phyloP scores from a whole-genome alignment of 345 rosid genomes.

The thale cress (Arabidopsis thaliana) region DNA sequence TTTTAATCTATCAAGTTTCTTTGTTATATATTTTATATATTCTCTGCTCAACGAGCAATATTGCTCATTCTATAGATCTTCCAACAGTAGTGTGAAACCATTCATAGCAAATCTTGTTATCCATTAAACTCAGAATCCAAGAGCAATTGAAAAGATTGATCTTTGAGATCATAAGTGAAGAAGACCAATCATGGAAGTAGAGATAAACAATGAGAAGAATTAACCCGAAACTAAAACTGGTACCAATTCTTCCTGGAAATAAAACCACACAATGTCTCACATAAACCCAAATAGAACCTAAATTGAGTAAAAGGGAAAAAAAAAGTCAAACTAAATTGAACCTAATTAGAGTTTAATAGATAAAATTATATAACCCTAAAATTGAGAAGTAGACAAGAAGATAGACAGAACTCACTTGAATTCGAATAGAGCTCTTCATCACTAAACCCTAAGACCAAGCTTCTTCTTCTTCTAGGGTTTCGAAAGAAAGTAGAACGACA shows the following conservation, averaged over 20 bases:
- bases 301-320: not conserved
- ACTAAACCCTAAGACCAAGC: constrained; percentile 15
- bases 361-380: not conserved
- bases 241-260: not conserved
- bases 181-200: not conserved
- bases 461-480: not conserved
- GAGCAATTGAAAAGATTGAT: constrained; percentile 10
- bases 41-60: not conserved
- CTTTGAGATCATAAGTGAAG: not conserved
- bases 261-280: not conserved
- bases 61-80: not conserved
- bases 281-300: not conserved
- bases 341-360: constrained; percentile 2
- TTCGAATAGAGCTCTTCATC: not conserved
- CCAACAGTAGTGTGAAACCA: constrained; percentile 15
- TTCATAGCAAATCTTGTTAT: not conserved
- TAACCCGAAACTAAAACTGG: not conserved
- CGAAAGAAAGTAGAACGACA: not conserved
- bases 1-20: not conserved
- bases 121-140: constrained; percentile 3
- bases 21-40: not conserved
- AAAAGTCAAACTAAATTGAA: not conserved
- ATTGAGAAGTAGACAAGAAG: constrained; percentile 1
- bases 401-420: constrained; percentile 22
- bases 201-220: constrained; percentile 1